Conservation (phyloP, 257 asterid genomes). For the Lithospermum erythrorhizon region DNA sequence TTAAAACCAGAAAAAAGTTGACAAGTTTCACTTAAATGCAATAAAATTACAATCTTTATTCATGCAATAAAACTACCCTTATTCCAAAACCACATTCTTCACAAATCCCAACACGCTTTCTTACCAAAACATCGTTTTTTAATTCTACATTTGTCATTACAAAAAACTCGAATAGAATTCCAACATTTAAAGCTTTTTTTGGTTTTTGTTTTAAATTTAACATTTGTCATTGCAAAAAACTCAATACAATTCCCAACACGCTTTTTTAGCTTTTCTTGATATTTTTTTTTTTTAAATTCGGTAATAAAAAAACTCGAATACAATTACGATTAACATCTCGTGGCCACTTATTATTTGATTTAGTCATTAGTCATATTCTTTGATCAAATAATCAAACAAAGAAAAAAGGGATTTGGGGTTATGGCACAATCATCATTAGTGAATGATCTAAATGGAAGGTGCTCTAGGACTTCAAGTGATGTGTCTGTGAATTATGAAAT, state of each 20-base stretch:
- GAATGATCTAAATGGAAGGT: not conserved
- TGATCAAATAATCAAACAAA: not conserved
- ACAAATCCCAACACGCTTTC: not conserved
- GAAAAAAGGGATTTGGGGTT: not conserved
- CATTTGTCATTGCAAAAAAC: too few species aligned
- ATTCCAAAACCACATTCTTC: not conserved
- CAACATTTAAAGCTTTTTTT: too few species aligned
- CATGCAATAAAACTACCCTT: not conserved
- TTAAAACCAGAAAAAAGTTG: not conserved
- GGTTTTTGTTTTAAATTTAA: too few species aligned
- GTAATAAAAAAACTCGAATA: too few species aligned
- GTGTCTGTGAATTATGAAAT: not conserved
- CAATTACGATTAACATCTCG: too few species aligned
- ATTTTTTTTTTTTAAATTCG: too few species aligned
- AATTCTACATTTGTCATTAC: too few species aligned
- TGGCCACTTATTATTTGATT: too few species aligned
- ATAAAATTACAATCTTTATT: too few species aligned
- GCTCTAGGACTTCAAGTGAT: not conserved
- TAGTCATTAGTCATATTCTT: too few species aligned
- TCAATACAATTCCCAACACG: not conserved
- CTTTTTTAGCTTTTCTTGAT: not conserved
- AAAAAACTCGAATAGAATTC: too few species aligned
- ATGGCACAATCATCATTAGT: not conserved
- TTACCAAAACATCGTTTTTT: too few species aligned
- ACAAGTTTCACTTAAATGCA: not conserved